Evolutionary conservation across 2,329 filamentous ascomycete species (phyloP), one percentile per base, ranked within the genome.

Genomic region (Blumeria graminis): DNA sequence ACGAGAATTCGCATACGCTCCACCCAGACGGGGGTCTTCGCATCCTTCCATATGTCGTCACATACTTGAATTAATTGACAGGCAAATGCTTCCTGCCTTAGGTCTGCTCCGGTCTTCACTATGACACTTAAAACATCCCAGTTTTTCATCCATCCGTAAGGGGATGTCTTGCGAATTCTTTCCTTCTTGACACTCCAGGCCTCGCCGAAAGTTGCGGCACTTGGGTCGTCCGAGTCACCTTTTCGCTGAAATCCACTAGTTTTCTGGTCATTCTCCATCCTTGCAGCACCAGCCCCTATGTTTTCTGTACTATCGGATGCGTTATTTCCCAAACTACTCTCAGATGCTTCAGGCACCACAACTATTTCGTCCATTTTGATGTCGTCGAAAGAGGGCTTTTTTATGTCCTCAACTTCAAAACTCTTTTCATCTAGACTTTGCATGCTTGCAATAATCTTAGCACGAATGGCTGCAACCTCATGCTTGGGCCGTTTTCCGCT

Each of bases 221-320:
- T 89, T 45, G 86, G 86, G 65, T 92, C 86, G 64, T 92, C 86
- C 39, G 86, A 80, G 67, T 92, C 86, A 36, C 84, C 84, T 65
- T 85, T 84, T 55, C 84, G 78, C 65, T 85, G 82, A 13, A 92
- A 80, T 56, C 86, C 86, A 60, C 84, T 86, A 13, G 86, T 92
- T 71, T 88, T 90, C 68, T 87, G 77, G 66, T 92, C 86, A 65
- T 92, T 92, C 66, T 92, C 86, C 86, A 92, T 92, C 57, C 86
- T 77, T 56, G 85, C 86, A 56, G 83, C 80, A 57, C 86, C 86
- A 9, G 84, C 84, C 57, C 78, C 83, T 18, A 69, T 68, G 13
- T 76, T 77, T 14, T 77, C 75, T 3, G 43, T 7, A 10, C 7
- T n/a, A 3, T 52, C 50, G 14, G 14, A n/a, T 6, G 14, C 18